Evolutionary conservation across 495 filamentous ascomycete genomes (phyloP).

Genomic region (Talaromyces thailandensis): DNA sequence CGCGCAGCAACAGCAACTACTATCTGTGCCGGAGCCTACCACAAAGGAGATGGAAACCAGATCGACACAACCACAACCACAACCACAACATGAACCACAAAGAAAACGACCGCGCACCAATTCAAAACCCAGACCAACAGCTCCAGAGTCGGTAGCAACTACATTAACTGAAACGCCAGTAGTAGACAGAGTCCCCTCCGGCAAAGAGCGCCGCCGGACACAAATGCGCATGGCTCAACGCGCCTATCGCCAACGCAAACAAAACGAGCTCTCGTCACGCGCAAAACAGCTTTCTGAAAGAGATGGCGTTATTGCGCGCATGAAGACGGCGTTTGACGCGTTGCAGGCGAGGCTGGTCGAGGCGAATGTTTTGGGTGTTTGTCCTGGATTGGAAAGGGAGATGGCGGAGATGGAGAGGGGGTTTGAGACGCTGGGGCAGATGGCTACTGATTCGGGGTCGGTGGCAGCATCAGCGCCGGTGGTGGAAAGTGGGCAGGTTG

Average conservation of each 20-base stretch:
- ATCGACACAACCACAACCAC: background rate
- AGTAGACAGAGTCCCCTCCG: background rate
- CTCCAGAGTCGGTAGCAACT: background rate
- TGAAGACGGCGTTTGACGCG: background rate
- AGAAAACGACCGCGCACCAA: background rate
- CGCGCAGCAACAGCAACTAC: background rate
- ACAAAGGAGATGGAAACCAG: background rate
- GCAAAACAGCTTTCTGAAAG: background rate
- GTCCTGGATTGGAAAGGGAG: background rate
- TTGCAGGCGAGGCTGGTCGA: background rate
- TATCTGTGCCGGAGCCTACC: background rate
- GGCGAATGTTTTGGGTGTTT: background rate
- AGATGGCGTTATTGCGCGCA: background rate
- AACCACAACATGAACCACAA: background rate
- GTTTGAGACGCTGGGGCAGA: background rate
- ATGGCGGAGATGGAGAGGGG: background rate
- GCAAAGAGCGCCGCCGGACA: constrained; percentile 60
- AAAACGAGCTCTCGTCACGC: background rate
- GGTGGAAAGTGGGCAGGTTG: background rate
- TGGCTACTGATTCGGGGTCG: background rate
- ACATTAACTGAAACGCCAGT: background rate
- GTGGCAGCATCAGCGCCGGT: background rate
- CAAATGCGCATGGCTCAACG: constrained; percentile 82
- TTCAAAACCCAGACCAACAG: background rate
- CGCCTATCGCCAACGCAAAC: constrained; percentile 73